A percentile compares a stretch with the other conserved stretches of the same genome.
Evolutionary conservation across 2,329 filamentous ascomycete genomes (phyloP).

Genomic region (Ophiosphaerella herpotricha): DNA sequence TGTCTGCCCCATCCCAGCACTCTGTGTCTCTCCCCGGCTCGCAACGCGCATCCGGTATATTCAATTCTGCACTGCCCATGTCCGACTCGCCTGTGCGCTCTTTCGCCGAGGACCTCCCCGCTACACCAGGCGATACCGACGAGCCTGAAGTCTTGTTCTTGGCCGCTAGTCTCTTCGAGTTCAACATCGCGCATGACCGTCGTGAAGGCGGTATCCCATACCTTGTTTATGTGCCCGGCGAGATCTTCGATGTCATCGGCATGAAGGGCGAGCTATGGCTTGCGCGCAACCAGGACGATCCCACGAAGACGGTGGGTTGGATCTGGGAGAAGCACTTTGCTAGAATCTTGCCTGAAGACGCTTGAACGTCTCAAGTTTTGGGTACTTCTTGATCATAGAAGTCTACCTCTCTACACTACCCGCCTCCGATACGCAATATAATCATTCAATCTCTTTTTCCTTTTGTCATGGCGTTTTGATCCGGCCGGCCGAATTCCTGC

Average conservation of each 20-base stretch:
- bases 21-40: conserved; percentile 33
- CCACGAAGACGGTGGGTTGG: conserved; percentile 80
- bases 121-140: conserved; percentile 52
- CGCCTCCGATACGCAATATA: too few species aligned
- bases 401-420: too few species aligned
- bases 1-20: conserved; percentile 23
- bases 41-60: conserved; percentile 72
- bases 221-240: conserved; percentile 90
- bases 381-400: too few species aligned
- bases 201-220: conserved; percentile 95
- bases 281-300: conserved; percentile 94
- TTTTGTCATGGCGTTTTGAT: conserved; percentile 2
- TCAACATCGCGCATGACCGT: conserved; percentile 91
- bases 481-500: not conserved
- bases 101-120: conserved; percentile 28
- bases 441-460: conserved; percentile 1
- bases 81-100: conserved; percentile 58
- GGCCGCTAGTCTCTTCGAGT: conserved; percentile 92
- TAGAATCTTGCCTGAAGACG: conserved; percentile 45
- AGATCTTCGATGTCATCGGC: conserved; percentile 75
- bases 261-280: conserved; percentile 98
- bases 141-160: conserved; percentile 82
- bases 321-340: conserved; percentile 98
- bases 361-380: conserved; percentile 10
- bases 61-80: conserved; percentile 85